These are phyloP conservation scores for Elymus sibiricus DNA, from an alignment of 176 grass and related monocot genomes.

Conservation along the genomic window DNA sequence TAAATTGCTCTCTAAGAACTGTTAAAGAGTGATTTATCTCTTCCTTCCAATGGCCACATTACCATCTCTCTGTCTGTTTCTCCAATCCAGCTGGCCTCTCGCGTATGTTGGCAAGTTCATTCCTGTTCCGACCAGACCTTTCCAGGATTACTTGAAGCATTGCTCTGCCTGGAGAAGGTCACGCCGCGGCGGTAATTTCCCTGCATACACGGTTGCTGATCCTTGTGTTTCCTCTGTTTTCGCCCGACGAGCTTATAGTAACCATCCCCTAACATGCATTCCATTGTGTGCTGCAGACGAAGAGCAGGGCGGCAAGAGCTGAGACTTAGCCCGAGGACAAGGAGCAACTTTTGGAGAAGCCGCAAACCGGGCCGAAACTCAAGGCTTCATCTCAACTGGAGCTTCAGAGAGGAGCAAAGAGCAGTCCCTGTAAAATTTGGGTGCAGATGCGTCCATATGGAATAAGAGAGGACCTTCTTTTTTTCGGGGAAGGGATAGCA, in stretches of 20 bases:
- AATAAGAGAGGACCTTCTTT: not conserved
- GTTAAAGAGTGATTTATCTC: not conserved
- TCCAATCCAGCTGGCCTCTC: slow-evolving; percentile 61
- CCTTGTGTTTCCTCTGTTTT: not conserved
- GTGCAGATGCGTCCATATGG: not conserved
- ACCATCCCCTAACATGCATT: not conserved
- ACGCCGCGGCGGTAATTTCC: slow-evolving; percentile 30
- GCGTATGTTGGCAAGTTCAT: slow-evolving; percentile 54
- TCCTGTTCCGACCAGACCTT: slow-evolving; percentile 47
- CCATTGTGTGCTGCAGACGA: slow-evolving; percentile 18
- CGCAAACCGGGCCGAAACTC: not conserved
- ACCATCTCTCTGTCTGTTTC: not conserved
- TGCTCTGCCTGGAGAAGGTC: slow-evolving; percentile 30
- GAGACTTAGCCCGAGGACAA: not conserved
- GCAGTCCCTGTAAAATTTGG: not conserved
- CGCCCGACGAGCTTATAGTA: not conserved
- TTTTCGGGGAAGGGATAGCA: not conserved
- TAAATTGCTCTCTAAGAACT: not conserved
- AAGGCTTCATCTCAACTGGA: not conserved
- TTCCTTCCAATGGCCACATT: not conserved
- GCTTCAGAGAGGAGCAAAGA: not conserved
- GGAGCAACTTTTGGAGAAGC: not conserved
- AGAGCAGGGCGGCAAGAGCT: slow-evolving; percentile 23
- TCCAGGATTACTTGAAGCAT: slow-evolving; percentile 36
- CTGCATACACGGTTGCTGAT: not conserved